These are phyloP conservation scores for Ceratobasidium theobromae DNA, from an alignment of 1,284 basidiomycete genomes.

Conservation along the genomic window DNA sequence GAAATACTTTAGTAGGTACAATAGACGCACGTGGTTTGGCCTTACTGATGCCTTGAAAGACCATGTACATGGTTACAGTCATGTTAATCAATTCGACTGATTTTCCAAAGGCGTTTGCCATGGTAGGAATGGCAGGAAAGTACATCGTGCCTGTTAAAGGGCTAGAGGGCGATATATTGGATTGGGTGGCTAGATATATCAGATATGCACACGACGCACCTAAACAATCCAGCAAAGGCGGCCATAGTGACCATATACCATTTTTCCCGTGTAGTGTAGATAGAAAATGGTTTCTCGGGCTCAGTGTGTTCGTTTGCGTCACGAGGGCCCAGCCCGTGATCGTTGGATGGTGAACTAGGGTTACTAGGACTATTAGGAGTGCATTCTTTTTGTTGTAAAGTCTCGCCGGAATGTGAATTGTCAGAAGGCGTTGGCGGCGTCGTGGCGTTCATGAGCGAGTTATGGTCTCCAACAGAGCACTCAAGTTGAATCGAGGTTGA, in stretches of 20 bases:
- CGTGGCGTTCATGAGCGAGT: too few relatives aligned
- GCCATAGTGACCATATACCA: constrained; percentile 65
- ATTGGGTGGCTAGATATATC: not conserved
- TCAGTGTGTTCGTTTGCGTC: too few relatives aligned
- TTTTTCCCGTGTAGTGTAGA: constrained; percentile 61
- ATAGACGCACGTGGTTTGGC: not conserved
- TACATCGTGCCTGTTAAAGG: constrained; percentile 76
- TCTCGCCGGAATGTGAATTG: too few relatives aligned
- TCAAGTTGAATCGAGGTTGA: too few relatives aligned
- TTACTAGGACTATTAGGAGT: too few relatives aligned
- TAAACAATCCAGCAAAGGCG: constrained; percentile 61
- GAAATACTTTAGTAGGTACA: constrained; percentile 7
- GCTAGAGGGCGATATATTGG: constrained; percentile 47
- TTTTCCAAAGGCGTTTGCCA: constrained; percentile 62
- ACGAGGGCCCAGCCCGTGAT: too few relatives aligned
- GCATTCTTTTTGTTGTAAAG: too few relatives aligned
- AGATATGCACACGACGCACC: constrained; percentile 45
- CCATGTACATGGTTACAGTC: constrained; percentile 77
- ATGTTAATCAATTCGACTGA: constrained; percentile 70
- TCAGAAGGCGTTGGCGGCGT: too few relatives aligned
- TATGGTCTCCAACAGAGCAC: too few relatives aligned
- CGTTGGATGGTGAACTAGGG: too few relatives aligned
- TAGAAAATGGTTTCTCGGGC: constrained; percentile 34
- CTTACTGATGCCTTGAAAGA: constrained; percentile 71
- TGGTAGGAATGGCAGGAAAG: constrained; percentile 71